phyloP scores from a whole-genome alignment of 2,329 filamentous ascomycete species.

The Sclerotinia glacialis region DNA sequence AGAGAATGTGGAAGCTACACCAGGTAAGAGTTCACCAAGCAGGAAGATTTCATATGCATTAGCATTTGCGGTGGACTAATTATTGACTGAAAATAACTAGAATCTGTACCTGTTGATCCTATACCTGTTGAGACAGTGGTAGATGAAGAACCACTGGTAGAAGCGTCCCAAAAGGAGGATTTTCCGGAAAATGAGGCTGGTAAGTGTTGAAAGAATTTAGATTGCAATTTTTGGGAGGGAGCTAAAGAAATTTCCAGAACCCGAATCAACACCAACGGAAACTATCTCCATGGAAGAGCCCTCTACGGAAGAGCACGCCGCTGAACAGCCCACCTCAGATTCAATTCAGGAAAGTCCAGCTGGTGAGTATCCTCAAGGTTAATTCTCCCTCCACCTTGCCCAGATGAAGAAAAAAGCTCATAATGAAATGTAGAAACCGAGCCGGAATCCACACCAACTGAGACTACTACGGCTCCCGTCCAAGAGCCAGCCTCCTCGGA shows the following conservation, averaged over 20 bases:
- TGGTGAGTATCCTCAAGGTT: background rate
- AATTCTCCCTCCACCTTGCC: background rate
- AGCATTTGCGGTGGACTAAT: background rate
- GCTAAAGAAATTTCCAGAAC: background rate
- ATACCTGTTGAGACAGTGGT: background rate
- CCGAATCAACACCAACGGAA: background rate
- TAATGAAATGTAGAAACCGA: background rate
- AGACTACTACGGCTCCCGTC: background rate
- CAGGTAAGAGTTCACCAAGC: background rate
- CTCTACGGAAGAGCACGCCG: background rate
- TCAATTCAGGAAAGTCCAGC: background rate
- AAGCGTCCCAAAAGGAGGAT: background rate
- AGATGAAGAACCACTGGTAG: background rate
- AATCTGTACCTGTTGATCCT: background rate
- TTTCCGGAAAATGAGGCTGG: background rate
- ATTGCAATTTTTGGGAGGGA: background rate
- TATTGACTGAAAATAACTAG: background rate
- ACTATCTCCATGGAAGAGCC: background rate
- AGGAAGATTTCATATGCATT: background rate
- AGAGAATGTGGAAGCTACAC: background rate
- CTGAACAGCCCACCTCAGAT: background rate
- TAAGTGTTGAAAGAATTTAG: background rate
- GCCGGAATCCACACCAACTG: background rate
- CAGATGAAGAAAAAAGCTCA: background rate
- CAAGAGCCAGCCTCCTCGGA: background rate